Evolutionary conservation across 805 yeast genomes (phyloP).

Genomic region (Candida insectorum): DNA sequence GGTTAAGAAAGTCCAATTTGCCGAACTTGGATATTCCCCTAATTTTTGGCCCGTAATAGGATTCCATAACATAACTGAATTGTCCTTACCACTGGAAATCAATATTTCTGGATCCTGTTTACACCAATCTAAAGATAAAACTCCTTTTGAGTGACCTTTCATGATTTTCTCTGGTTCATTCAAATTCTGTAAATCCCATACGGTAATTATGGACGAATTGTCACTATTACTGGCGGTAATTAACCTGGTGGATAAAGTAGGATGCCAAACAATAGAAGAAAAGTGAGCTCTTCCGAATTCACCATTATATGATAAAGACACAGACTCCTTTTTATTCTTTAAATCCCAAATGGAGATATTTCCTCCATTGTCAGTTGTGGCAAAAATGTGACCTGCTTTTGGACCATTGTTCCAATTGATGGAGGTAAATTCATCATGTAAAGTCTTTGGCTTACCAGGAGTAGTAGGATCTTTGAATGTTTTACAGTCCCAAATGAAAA

Average conservation of each 20-base stretch:
- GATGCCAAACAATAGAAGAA: slow-evolving; percentile 92
- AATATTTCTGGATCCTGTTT: slow-evolving; percentile 71
- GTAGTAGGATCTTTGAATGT: slow-evolving; percentile 53
- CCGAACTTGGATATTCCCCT: slow-evolving; percentile 86
- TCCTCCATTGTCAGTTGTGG: slow-evolving; percentile 82
- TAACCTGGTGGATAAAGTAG: slow-evolving; percentile 77
- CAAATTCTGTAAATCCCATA: slow-evolving; percentile 95
- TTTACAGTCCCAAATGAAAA: slow-evolving; percentile 84
- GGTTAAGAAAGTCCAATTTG: slow-evolving; percentile 91
- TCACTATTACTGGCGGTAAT: slow-evolving; percentile 87
- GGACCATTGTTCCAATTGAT: slow-evolving; percentile 87
- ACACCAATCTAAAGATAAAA: slow-evolving; percentile 93
- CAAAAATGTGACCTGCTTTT: slow-evolving; percentile 85
- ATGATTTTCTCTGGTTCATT: slow-evolving; percentile 80
- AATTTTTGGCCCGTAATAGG: slow-evolving; percentile 69
- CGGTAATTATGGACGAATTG: slow-evolving; percentile 69
- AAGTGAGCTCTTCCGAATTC: slow-evolving; percentile 58
- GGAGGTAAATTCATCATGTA: slow-evolving; percentile 75
- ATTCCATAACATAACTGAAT: slow-evolving; percentile 85
- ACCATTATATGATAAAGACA: slow-evolving; percentile 74
- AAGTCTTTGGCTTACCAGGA: slow-evolving; percentile 79
- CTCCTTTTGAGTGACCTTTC: slow-evolving; percentile 83
- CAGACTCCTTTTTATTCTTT: slow-evolving; percentile 80
- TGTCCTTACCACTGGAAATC: slow-evolving; percentile 91
- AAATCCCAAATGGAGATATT: slow-evolving; percentile 93